Percentiles rank a stretch among this genome's conserved stretches.
phyloP scores from a whole-genome alignment of 352 stramenopile genomes.

The Pythium aristosporum region DNA sequence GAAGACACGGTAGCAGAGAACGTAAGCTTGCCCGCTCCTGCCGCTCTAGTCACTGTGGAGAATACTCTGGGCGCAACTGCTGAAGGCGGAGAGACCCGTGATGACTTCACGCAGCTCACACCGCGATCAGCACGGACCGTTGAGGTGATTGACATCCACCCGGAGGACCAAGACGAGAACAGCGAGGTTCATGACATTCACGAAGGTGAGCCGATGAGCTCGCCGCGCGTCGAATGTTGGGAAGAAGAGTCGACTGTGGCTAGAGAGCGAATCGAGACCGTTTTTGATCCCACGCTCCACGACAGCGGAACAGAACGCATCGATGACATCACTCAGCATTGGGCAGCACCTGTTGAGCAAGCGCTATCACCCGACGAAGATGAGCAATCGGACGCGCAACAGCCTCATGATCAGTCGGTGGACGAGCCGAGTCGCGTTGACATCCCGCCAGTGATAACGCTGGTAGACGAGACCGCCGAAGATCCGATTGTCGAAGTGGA shows the following conservation, averaged over 20 bases:
- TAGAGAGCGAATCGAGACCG: not conserved
- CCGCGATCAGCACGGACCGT: not conserved
- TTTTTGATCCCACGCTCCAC: not conserved
- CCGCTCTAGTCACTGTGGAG: not conserved
- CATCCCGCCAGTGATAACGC: not conserved
- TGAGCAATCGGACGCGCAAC: not conserved
- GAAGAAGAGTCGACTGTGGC: not conserved
- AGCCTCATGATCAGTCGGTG: not conserved
- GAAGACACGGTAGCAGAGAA: slow-evolving; percentile 17
- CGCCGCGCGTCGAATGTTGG: slow-evolving; percentile 21
- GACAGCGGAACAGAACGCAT: not conserved
- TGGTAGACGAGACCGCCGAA: not conserved
- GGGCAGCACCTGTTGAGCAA: not conserved
- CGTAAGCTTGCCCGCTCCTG: not conserved
- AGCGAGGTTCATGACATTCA: not conserved
- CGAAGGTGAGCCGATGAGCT: not conserved
- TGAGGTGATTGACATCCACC: slow-evolving; percentile 12
- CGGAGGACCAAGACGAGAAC: slow-evolving; percentile 8
- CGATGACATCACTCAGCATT: not conserved
- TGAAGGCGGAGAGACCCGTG: not conserved
- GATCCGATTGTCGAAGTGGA: slow-evolving; percentile 3
- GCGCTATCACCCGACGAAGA: not conserved
- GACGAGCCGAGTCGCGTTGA: not conserved
- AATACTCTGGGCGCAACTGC: not conserved
- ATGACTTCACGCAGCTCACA: not conserved